phyloP scores from a whole-genome alignment of 805 yeast genomes.

The Starmera quercuum region DNA sequence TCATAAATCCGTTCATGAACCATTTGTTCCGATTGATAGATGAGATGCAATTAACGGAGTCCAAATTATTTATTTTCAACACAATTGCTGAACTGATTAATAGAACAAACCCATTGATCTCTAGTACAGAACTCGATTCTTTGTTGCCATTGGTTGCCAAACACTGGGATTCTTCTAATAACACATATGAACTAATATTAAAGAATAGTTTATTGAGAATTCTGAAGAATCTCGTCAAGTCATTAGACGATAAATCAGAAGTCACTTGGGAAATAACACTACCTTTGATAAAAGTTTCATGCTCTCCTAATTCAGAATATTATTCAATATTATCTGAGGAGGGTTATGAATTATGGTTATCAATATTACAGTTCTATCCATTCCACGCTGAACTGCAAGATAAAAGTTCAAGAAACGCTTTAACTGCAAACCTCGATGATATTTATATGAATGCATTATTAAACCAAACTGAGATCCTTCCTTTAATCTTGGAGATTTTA shows the following conservation, averaged over 20 bases:
- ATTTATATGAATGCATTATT: conserved; percentile 51
- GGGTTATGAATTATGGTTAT: conserved; percentile 80
- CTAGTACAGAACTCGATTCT: conserved; percentile 40
- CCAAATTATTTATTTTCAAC: conserved; percentile 66
- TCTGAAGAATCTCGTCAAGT: conserved; percentile 44
- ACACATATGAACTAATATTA: conserved; percentile 35
- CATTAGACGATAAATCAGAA: conserved; percentile 46
- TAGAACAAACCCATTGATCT: conserved; percentile 57
- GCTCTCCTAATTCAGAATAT: conserved; percentile 51
- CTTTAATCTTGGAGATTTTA: conserved; percentile 50
- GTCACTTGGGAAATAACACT: conserved; percentile 48
- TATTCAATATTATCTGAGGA: conserved; percentile 68
- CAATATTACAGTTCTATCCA: conserved; percentile 58
- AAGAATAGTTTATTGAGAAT: conserved; percentile 48
- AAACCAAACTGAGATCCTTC: conserved; percentile 68
- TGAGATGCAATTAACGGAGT: conserved; percentile 54
- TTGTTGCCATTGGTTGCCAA: conserved; percentile 56
- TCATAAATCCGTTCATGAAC: conserved; percentile 41
- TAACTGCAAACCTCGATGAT: conserved; percentile 11
- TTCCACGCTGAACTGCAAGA: conserved; percentile 2
- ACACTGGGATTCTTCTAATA: conserved; percentile 61
- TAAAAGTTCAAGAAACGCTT: conserved; percentile 9
- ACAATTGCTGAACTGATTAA: conserved; percentile 57
- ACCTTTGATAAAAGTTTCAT: conserved; percentile 55
- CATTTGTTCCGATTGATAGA: conserved; percentile 43